Conservation (phyloP, 1,284 basidiomycete species). For the Phylloporus sp. region DNA sequence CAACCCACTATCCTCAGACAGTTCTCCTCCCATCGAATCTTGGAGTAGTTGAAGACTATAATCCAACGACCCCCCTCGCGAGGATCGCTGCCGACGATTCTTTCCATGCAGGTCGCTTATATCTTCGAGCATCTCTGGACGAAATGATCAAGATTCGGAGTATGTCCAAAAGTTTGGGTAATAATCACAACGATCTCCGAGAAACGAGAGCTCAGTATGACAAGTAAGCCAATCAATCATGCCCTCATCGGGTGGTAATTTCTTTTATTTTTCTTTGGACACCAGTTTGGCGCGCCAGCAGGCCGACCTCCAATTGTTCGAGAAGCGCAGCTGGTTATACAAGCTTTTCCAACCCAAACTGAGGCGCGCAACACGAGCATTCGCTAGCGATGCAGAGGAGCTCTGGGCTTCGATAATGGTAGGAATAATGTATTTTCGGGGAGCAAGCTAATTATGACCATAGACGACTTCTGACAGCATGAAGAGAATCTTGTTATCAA, state of each 20-base stretch:
- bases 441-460: neutral
- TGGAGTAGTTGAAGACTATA: neutral
- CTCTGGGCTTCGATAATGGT: conserved; percentile 15
- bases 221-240: conserved; percentile 1
- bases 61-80: neutral
- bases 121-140: conserved; percentile 10
- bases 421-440: neutral
- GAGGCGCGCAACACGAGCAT: conserved; percentile 2
- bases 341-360: neutral
- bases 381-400: neutral
- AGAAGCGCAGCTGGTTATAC: conserved; percentile 2
- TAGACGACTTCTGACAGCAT: conserved; percentile 19
- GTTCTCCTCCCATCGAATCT: conserved; percentile 8
- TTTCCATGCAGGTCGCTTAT: conserved; percentile 11
- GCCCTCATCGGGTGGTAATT: neutral
- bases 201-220: conserved; percentile 12
- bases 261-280: too few relatives aligned
- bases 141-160: conserved; percentile 10
- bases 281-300: conserved; percentile 6
- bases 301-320: conserved; percentile 7
- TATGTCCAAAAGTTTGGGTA: neutral
- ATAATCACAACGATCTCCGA: neutral
- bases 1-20: neutral
- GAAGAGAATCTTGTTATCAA: conserved; percentile 13
- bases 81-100: neutral